Evolutionary conservation across 768 basidiomycete species (phyloP), one percentile per base, ranked within the genome.

Genomic region (Lentinula sp.): DNA sequence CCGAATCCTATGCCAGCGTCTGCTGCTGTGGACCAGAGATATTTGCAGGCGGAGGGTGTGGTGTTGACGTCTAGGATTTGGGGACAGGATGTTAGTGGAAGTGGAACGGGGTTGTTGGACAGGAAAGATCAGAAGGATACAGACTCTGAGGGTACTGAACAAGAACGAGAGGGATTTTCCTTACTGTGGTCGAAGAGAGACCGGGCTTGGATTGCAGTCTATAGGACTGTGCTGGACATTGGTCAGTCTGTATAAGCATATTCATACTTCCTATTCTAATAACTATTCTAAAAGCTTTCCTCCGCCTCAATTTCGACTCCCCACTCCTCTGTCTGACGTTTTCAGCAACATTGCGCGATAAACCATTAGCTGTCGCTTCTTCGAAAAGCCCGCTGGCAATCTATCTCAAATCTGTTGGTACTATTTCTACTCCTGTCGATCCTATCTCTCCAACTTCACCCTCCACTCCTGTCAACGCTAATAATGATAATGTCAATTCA

Each of bases 341-440:
- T 3, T 93, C 91, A 2, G 81, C 86, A n/a, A 97, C 94, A 0
- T 75, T 96, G n/a, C 83, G 94, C 53, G 92, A 95, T 23, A 90
- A 85, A 66, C 83, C 87, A 0, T 69, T 90, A 6, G 72, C 79
- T 13, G 66, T 79, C 1, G 68, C 72, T 4, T 75, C 76, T 46
- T 69, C 76, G 2, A 33, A 8, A 74, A 75, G 8, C 78, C 81
- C 82, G 5, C 71, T 84, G 3, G 67, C 75, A 10, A 54, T 62
- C 42, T 82, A 74, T 63, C 66, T 84, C 18, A 66, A 71, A 9
- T 72, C 74, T 0, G 63, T 76, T 10, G 77, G 74, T 9, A 69
- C 68, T 36, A 69, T 77, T n/a, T 69, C 74, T 3, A 66, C 68
- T 7, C 66, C 76, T 13, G 67, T 67, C 10, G 75, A 72, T 4